Evolutionary conservation across 805 yeast genomes (phyloP), one percentile per base, ranked within the genome.

Genomic region (Candida namnaoensis): DNA sequence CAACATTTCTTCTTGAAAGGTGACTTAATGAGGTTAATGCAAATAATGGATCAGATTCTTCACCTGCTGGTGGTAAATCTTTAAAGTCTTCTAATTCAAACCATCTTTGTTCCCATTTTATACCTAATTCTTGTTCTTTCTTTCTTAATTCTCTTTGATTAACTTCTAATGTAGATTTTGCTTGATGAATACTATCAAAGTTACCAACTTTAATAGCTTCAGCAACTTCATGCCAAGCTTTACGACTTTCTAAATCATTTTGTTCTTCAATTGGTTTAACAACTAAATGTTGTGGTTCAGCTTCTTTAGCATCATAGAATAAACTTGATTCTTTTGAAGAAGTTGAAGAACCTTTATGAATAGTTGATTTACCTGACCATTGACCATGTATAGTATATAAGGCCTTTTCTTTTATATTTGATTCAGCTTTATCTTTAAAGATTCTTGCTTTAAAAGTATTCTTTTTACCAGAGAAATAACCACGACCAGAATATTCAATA

Each of bases 381-480:
- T 88, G 97, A 38, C 99, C 99, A 38, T 69, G 54, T 45, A 93
- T 80, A 13, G 95, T 84, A 64, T 76, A 85, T 42, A 88, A 64
- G 1, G 95, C 86, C 45, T 78, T 76, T 32, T 73, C 76, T 43
- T 68, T 66, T 49, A 74, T 76, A 42, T 67, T 57, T n/a, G 73
- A 68, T n/a, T 73, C 66, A 26, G 65, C 62, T 40, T 61, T 54
- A 56, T 74, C 76, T 52, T 72, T 74, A 59, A 59, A 84, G 45
- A 93, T 71, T 56, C 91, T 76, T 25, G 95, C 95, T 65, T 90
- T 93, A 68, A 83, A 88, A 14, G 88, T 65, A 66, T 93, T 90
- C 69, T 90, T 91, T 71, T 90, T 91, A 53, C 99, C 99, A 19
- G 88, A 75, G 58, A 93, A 88, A 67, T 88, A 93, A 30, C 99